Evolutionary conservation across 768 basidiomycete species (phyloP).

Genomic region (Tylopilus felleus): DNA sequence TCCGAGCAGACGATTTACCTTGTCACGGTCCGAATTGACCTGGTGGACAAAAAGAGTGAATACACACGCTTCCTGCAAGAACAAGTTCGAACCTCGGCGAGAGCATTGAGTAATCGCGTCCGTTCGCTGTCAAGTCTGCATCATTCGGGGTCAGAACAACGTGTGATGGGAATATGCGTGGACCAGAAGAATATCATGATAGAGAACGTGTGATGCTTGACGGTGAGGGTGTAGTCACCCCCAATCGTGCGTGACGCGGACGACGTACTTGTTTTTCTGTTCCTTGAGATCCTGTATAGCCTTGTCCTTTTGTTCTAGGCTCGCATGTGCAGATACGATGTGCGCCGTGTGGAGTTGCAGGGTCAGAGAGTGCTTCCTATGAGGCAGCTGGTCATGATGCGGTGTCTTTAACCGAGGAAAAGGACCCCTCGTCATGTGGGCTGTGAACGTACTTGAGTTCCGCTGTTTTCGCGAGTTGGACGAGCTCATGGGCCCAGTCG

Average conservation of each 20-base stretch:
- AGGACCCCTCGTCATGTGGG: background rate
- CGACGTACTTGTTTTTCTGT: slow-evolving; percentile 78
- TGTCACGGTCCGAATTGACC: slow-evolving; percentile 83
- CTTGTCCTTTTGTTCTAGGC: slow-evolving; percentile 73
- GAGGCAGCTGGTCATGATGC: slow-evolving; percentile 3
- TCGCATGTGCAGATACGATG: slow-evolving; percentile 78
- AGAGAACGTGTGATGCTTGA: background rate
- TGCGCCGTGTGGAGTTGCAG: slow-evolving; percentile 85
- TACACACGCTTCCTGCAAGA: slow-evolving; percentile 1
- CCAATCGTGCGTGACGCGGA: slow-evolving; percentile 12
- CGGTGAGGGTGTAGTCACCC: background rate
- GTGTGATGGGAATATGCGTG: slow-evolving; percentile 1
- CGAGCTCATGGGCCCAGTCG: slow-evolving; percentile 84
- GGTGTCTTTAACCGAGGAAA: background rate
- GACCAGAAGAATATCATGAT: background rate
- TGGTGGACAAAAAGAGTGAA: slow-evolving; percentile 29
- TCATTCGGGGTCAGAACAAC: slow-evolving; percentile 13
- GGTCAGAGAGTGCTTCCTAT: slow-evolving; percentile 78
- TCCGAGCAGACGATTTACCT: slow-evolving; percentile 34
- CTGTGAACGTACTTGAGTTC: slow-evolving; percentile 71
- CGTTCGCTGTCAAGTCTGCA: slow-evolving; percentile 74
- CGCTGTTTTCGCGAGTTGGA: slow-evolving; percentile 82
- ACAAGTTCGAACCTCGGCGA: slow-evolving; percentile 57
- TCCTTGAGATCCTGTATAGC: slow-evolving; percentile 78
- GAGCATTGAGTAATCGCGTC: slow-evolving; percentile 57